phyloP scores from a whole-genome alignment of 352 stramenopile species.

The Elongisporangium prolatum region DNA sequence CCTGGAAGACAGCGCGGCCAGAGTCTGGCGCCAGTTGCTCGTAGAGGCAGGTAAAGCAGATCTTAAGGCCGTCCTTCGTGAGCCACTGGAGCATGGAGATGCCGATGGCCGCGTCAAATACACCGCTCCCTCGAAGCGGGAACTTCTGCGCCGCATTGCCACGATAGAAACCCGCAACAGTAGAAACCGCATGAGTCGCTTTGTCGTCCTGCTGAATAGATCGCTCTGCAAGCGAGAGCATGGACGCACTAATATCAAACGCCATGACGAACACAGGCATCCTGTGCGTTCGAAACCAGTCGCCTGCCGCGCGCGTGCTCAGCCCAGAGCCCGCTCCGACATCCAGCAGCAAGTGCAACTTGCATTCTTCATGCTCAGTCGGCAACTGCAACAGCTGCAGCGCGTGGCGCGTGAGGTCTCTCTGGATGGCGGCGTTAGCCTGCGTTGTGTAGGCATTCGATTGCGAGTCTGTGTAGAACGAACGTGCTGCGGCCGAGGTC shows the following conservation, averaged over 20 bases:
- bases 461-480: constrained; percentile 63
- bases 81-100: constrained; percentile 87
- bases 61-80: constrained; percentile 39
- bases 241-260: constrained; percentile 74
- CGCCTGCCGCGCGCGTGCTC: constrained; percentile 46
- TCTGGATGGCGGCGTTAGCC: constrained; percentile 64
- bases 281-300: constrained; percentile 39
- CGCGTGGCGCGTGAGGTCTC: constrained; percentile 57
- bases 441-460: constrained; percentile 65
- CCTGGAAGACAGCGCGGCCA: constrained; percentile 51
- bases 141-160: constrained; percentile 62
- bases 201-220: constrained; percentile 14
- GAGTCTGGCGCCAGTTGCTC: constrained; percentile 17
- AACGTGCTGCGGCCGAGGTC: constrained; percentile 31
- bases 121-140: constrained; percentile 29
- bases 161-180: constrained; percentile 34
- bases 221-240: constrained; percentile 42
- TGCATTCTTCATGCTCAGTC: background rate
- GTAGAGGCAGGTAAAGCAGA: constrained; percentile 55
- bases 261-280: constrained; percentile 39
- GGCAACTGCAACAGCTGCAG: constrained; percentile 38
- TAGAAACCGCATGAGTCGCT: background rate
- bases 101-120: constrained; percentile 50
- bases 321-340: constrained; percentile 66
- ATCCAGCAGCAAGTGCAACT: constrained; percentile 49